A percentile compares a stretch with the other conserved stretches of the same genome.
Evolutionary conservation across 768 basidiomycete genomes (phyloP).

Genomic region (Phlebiopsis flavidoalba): DNA sequence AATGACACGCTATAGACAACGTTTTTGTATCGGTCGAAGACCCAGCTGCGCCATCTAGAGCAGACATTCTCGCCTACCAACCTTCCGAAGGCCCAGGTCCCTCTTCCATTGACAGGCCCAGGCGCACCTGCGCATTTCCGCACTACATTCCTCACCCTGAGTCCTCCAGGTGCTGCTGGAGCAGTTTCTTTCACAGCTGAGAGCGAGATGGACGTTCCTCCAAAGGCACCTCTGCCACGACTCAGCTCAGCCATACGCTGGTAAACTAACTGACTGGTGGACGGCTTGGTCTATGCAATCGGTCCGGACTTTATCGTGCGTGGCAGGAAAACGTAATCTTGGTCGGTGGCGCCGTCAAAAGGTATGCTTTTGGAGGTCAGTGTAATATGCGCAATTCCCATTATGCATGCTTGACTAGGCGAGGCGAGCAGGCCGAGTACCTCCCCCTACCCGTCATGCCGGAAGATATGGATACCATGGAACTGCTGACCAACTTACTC

Average conservation of each 20-base stretch:
- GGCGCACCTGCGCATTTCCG: slow-evolving; percentile 54
- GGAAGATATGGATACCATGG: slow-evolving; percentile 60
- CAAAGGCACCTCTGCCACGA: slow-evolving; percentile 37
- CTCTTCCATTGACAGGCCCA: slow-evolving; percentile 10
- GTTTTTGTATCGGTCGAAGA: slow-evolving; percentile 80
- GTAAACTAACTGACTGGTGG: slow-evolving; percentile 68
- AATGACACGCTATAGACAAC: slow-evolving; percentile 34
- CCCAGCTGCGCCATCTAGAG: slow-evolving; percentile 61
- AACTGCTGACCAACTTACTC: slow-evolving; percentile 69
- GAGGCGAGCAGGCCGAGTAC: slow-evolving; percentile 64
- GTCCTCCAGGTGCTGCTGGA: slow-evolving; percentile 72
- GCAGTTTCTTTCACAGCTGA: slow-evolving; percentile 66
- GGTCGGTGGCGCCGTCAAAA: slow-evolving; percentile 69
- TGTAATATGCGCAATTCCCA: slow-evolving; percentile 1
- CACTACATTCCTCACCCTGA: slow-evolving; percentile 71
- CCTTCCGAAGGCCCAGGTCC: slow-evolving; percentile 9
- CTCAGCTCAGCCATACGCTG: slow-evolving; percentile 45
- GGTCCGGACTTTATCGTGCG: slow-evolving; percentile 81
- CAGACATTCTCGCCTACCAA: slow-evolving; percentile 49
- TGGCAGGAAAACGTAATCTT: slow-evolving; percentile 72
- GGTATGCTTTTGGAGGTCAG: slow-evolving; percentile 82
- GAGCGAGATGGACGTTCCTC: slow-evolving; percentile 74
- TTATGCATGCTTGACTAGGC: slow-evolving; percentile 2
- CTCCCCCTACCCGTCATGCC: slow-evolving; percentile 69
- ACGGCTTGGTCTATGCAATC: slow-evolving; percentile 69